These are phyloP conservation scores for Monilinia aucupariae DNA, from an alignment of 2,329 filamentous ascomycete genomes.

Conservation along the genomic window DNA sequence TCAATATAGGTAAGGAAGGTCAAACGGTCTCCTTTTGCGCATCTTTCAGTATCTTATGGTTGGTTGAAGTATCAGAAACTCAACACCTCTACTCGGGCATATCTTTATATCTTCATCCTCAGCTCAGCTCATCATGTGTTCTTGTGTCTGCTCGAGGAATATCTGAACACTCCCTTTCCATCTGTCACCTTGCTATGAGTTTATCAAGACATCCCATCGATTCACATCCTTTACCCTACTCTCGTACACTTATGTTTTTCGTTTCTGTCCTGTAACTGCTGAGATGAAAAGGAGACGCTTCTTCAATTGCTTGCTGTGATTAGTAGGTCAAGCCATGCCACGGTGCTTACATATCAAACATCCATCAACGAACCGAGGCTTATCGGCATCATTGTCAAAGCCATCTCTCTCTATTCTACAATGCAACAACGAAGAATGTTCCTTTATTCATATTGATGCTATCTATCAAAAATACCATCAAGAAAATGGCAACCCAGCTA, in stretches of 20 bases:
- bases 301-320: background rate
- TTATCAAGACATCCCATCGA: background rate
- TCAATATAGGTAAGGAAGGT: no score
- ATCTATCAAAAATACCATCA: constrained; percentile 7
- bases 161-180: background rate
- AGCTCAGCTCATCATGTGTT: background rate
- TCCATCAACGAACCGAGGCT: constrained; percentile 9
- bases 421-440: background rate
- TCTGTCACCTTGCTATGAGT: background rate
- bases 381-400: constrained; percentile 5
- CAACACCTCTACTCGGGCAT: no score
- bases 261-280: background rate
- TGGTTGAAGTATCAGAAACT: no score
- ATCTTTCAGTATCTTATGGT: no score
- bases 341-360: background rate
- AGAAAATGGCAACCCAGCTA: constrained; percentile 33
- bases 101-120: no score
- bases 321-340: background rate
- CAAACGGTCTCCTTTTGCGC: no score
- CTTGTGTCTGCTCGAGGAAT: background rate
- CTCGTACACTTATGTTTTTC: background rate
- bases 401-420: background rate
- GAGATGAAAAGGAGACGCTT: background rate
- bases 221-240: no score
- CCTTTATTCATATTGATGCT: background rate